Percentiles rank a stretch among this genome's conserved stretches.
phyloP scores from a whole-genome alignment of 805 yeast genomes.

The Saturnispora dispora region DNA sequence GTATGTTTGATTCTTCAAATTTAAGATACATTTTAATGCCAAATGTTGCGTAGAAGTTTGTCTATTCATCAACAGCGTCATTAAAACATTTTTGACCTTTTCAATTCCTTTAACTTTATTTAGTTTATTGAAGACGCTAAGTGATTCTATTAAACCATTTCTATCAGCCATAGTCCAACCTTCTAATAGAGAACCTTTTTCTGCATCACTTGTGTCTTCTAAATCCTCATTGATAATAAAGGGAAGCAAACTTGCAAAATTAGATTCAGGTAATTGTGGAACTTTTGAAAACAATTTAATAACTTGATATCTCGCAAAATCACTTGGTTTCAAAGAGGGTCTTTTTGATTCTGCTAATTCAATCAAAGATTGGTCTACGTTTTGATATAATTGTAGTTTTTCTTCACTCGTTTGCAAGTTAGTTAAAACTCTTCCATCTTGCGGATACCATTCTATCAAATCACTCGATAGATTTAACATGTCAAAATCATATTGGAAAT shows the following conservation, averaged over 20 bases:
- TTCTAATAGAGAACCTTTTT: slow-evolving; percentile 17
- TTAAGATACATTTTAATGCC: slow-evolving; percentile 61
- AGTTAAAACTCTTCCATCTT: slow-evolving; percentile 36
- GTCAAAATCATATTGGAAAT: slow-evolving; percentile 14
- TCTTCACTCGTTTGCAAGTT: slow-evolving; percentile 27
- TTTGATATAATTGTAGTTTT: slow-evolving; percentile 25
- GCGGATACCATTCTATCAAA: slow-evolving; percentile 33
- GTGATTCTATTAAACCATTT: slow-evolving; percentile 48
- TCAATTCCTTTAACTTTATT: slow-evolving; percentile 43
- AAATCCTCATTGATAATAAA: slow-evolving; percentile 36
- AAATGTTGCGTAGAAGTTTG: slow-evolving; percentile 55
- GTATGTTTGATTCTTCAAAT: slow-evolving; percentile 49
- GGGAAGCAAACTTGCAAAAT: slow-evolving; percentile 49
- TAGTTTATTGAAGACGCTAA: slow-evolving; percentile 57
- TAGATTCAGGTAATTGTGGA: slow-evolving; percentile 63
- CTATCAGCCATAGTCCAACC: slow-evolving; percentile 37
- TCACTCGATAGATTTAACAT: slow-evolving; percentile 8
- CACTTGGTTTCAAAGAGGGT: slow-evolving; percentile 32
- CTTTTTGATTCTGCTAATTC: slow-evolving; percentile 29
- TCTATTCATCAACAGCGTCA: slow-evolving; percentile 53
- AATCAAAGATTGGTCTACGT: slow-evolving; percentile 30
- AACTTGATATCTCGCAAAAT: slow-evolving; percentile 44
- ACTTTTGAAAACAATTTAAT: slow-evolving; percentile 47
- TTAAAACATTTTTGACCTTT: slow-evolving; percentile 43
- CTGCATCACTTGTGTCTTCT: slow-evolving; percentile 27